Percentiles rank a stretch among this genome's conserved stretches.
Conservation (phyloP, 495 filamentous ascomycete genomes). For the Platismatia glauca region DNA sequence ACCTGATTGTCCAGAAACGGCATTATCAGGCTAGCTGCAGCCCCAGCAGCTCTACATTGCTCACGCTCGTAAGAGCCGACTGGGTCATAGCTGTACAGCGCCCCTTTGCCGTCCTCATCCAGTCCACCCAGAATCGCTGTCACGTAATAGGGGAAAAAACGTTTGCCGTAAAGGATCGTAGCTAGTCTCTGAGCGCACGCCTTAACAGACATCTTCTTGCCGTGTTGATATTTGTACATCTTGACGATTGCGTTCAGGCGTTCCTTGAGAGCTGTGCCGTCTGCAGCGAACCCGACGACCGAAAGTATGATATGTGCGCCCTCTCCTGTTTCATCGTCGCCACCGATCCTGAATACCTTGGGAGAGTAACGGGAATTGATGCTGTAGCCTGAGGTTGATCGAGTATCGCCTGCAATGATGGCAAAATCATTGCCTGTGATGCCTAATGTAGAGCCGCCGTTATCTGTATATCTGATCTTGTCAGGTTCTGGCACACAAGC, state of each 20-base stretch:
- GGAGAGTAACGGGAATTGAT: constrained; percentile 93
- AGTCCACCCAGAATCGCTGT: constrained; percentile 86
- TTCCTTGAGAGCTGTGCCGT: constrained; percentile 83
- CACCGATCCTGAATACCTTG: constrained; percentile 95
- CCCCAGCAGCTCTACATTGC: constrained; percentile 87
- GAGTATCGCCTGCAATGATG: constrained; percentile 93
- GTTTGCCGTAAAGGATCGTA: constrained; percentile 90
- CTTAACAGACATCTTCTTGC: constrained; percentile 82
- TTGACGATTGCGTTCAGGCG: constrained; percentile 84
- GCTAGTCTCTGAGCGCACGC: constrained; percentile 88
- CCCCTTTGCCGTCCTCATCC: constrained; percentile 90
- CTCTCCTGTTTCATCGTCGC: constrained; percentile 71
- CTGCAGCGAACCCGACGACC: constrained; percentile 91
- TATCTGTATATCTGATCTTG: constrained; percentile 76
- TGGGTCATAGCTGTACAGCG: constrained; percentile 94
- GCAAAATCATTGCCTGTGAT: constrained; percentile 90
- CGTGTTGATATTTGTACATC: constrained; percentile 94
- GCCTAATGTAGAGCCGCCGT: constrained; percentile 91
- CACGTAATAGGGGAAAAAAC: constrained; percentile 98
- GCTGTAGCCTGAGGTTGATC: constrained; percentile 90
- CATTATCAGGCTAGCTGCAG: constrained; percentile 96
- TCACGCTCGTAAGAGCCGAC: constrained; percentile 95
- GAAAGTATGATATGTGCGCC: constrained; percentile 80
- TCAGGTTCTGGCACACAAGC: constrained; percentile 2
- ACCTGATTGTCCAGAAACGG: constrained; percentile 99